Conservation (phyloP, 108 stramenopile species). For the Thalassiosira profunda region DNA sequence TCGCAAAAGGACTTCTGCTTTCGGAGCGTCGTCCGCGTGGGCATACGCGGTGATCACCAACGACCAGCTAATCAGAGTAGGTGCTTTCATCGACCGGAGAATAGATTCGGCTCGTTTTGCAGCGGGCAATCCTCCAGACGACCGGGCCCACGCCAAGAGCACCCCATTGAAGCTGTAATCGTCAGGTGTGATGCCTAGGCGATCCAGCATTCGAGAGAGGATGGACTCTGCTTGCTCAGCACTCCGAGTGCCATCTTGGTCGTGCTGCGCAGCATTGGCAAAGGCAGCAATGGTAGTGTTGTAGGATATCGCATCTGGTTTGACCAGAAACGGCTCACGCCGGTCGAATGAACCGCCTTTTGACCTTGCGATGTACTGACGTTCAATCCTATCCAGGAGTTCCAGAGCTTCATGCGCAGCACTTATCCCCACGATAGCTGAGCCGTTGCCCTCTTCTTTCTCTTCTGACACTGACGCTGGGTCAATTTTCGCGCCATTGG, state of each 20-base stretch:
- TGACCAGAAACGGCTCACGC: not conserved
- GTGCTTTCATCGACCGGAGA: conserved; percentile 30
- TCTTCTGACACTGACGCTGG: not conserved
- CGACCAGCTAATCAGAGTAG: conserved; percentile 39
- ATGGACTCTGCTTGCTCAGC: conserved; percentile 17
- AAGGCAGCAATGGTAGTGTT: conserved; percentile 42
- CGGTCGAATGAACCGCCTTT: not conserved
- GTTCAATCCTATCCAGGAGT: conserved; percentile 21
- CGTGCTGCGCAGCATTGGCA: conserved; percentile 34
- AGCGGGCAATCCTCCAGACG: conserved; percentile 25
- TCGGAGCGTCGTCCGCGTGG: conserved; percentile 33
- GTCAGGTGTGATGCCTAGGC: conserved; percentile 17
- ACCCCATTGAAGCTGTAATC: conserved; percentile 42
- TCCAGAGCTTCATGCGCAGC: conserved; percentile 33
- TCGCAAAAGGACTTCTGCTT: conserved; percentile 27
- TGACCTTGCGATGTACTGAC: conserved; percentile 13
- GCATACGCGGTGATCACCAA: conserved; percentile 63
- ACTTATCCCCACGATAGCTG: conserved; percentile 13
- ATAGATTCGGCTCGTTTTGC: conserved; percentile 35
- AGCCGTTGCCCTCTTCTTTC: not conserved
- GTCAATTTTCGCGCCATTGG: conserved; percentile 21
- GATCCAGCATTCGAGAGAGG: conserved; percentile 22
- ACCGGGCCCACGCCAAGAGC: conserved; percentile 36
- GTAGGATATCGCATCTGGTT: conserved; percentile 40
- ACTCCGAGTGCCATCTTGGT: conserved; percentile 11